These are phyloP conservation scores for Amoebophrya sp. DNA, from an alignment of 169 alveolate species.

Conservation along the genomic window DNA sequence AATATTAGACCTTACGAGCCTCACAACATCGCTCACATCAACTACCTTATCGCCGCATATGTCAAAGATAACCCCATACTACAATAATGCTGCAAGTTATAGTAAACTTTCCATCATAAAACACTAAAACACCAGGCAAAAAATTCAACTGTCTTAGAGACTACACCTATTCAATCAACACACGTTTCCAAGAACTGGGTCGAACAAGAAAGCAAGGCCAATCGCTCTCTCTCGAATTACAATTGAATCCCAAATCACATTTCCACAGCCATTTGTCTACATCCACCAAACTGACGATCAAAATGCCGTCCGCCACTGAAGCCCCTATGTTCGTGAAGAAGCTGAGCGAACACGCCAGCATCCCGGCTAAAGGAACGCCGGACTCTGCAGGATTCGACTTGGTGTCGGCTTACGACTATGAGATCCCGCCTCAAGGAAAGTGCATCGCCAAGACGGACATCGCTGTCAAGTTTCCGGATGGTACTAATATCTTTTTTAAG, in stretches of 20 bases:
- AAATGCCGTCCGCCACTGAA: not conserved
- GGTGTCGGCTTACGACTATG: not conserved
- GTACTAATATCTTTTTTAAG: too few relatives aligned
- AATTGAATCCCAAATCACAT: too few relatives aligned
- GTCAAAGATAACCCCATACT: not conserved
- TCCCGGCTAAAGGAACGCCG: not conserved
- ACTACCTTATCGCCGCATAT: not conserved
- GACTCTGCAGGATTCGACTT: not conserved
- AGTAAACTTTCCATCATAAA: too few relatives aligned
- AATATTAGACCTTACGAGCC: too few relatives aligned
- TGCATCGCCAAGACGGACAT: not conserved
- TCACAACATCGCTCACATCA: too few relatives aligned
- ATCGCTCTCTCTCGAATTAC: not conserved
- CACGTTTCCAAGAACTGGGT: too few relatives aligned
- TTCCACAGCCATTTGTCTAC: not conserved
- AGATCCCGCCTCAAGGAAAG: not conserved
- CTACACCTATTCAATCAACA: too few relatives aligned
- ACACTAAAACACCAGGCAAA: too few relatives aligned
- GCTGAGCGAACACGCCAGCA: not conserved
- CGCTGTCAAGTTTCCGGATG: not conserved
- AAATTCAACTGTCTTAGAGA: too few relatives aligned
- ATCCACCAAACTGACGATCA: not conserved
- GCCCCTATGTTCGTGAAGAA: not conserved
- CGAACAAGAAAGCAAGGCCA: not conserved
- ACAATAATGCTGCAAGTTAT: too few relatives aligned